These are phyloP conservation scores for Dryas integrifolia DNA, from an alignment of 331 rosid species.

Conservation along the genomic window DNA sequence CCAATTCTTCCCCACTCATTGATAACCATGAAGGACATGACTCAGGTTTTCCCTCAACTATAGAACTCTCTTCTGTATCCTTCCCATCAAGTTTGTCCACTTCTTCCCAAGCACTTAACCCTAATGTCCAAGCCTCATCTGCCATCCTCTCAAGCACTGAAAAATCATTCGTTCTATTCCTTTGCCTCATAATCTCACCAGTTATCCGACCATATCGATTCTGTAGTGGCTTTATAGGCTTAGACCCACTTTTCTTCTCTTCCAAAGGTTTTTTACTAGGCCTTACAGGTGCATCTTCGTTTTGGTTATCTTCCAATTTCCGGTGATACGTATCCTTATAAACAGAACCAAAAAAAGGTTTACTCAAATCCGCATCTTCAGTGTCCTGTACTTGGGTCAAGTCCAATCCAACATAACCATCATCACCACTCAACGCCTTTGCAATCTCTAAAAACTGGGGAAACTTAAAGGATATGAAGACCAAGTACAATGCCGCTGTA, in stretches of 20 bases:
- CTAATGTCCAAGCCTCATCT: conserved; percentile 95
- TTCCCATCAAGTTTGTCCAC: conserved; percentile 44
- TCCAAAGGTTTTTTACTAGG: conserved; percentile 71
- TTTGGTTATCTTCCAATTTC: conserved; percentile 63
- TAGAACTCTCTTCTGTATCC: conserved; percentile 51
- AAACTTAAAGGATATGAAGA: conserved; percentile 75
- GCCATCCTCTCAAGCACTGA: conserved; percentile 87
- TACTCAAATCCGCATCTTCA: conserved; percentile 58
- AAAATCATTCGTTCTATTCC: conserved; percentile 52
- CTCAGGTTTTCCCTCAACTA: conserved; percentile 59
- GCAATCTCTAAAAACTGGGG: conserved; percentile 60
- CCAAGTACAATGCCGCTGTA: conserved; percentile 68
- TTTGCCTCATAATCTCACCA: conserved; percentile 47
- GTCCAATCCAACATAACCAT: conserved; percentile 47
- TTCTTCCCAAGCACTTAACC: conserved; percentile 85
- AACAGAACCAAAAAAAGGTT: conserved; percentile 58
- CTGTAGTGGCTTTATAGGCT: conserved; percentile 40
- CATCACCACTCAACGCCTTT: conserved; percentile 73
- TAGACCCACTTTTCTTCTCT: conserved; percentile 42
- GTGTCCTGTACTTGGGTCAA: conserved; percentile 33
- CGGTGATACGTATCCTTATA: conserved; percentile 76
- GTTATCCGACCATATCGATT: conserved; percentile 71
- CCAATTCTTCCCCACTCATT: conserved; percentile 58
- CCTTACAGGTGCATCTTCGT: conserved; percentile 61
- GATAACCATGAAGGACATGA: conserved; percentile 96